Evolutionary conservation across 2,329 filamentous ascomycete species (phyloP).

Genomic region (Coniochaeta prunicola): DNA sequence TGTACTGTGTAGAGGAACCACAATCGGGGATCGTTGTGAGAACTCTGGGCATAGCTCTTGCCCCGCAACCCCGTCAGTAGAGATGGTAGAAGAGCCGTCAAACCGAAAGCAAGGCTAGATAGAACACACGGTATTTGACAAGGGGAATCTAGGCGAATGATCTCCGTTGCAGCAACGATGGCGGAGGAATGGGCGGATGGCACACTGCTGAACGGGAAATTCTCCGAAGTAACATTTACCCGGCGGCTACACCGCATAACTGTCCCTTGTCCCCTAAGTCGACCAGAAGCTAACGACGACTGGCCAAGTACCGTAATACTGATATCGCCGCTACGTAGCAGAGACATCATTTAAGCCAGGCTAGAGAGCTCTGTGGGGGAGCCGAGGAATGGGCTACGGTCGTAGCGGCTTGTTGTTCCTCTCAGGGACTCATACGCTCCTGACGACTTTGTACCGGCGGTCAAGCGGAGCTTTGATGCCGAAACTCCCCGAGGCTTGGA

Average conservation of each 20-base stretch:
- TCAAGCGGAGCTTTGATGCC: not conserved
- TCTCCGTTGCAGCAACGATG: not conserved
- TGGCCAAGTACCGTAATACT: not conserved
- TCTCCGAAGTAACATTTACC: not conserved
- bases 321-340: not conserved
- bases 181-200: not conserved
- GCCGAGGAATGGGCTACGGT: not conserved
- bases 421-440: too few relatives aligned
- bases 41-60: too few relatives aligned
- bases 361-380: not conserved
- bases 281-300: not conserved
- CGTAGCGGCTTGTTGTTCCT: not conserved
- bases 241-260: not conserved
- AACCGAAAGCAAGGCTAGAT: not conserved
- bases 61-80: too few relatives aligned
- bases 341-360: not conserved
- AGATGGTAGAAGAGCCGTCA: not conserved
- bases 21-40: too few relatives aligned
- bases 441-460: not conserved
- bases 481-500: not conserved
- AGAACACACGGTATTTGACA: not conserved
- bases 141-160: not conserved
- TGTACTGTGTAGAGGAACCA: too few relatives aligned
- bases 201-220: not conserved
- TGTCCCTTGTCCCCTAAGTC: not conserved